Evolutionary conservation across 2,329 filamentous ascomycete genomes (phyloP).

Genomic region (Claviceps sp.): DNA sequence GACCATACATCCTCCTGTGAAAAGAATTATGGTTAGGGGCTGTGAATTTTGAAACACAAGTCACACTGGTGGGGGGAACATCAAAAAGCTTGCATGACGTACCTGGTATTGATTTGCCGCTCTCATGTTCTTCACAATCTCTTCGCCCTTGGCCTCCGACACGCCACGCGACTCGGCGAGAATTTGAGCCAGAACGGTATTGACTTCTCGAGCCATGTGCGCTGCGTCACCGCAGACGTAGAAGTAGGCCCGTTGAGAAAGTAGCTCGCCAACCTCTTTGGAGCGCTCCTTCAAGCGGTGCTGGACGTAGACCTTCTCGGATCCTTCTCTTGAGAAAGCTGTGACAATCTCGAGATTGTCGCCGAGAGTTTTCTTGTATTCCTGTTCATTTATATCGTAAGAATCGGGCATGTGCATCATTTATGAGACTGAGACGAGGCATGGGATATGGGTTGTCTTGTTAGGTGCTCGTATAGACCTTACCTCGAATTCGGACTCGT

Average conservation of each 20-base stretch:
- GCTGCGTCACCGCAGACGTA: slow-evolving; percentile 97
- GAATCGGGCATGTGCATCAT: not conserved
- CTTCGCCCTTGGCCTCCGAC: slow-evolving; percentile 77
- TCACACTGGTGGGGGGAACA: too few species aligned
- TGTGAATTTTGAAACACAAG: not conserved
- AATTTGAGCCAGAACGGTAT: slow-evolving; percentile 73
- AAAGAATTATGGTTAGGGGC: not conserved
- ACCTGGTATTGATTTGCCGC: slow-evolving; percentile 92
- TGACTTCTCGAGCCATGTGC: slow-evolving; percentile 93
- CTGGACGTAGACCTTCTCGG: slow-evolving; percentile 93
- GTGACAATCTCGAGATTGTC: slow-evolving; percentile 84
- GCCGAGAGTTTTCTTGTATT: slow-evolving; percentile 70
- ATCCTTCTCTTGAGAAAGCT: slow-evolving; percentile 81
- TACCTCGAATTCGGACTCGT: slow-evolving; percentile 86
- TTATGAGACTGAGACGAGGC: too few species aligned
- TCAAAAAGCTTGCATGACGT: slow-evolving; percentile 17
- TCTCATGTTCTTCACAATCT: slow-evolving; percentile 95
- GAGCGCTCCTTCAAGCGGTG: slow-evolving; percentile 76
- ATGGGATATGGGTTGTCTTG: not conserved
- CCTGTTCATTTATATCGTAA: slow-evolving; percentile 32
- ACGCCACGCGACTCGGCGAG: slow-evolving; percentile 74
- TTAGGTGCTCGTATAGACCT: slow-evolving; percentile 21
- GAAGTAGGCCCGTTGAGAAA: slow-evolving; percentile 81
- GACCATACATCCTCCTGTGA: slow-evolving; percentile 60
- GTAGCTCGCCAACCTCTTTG: slow-evolving; percentile 73